These are phyloP conservation scores for Coemansia sp. DNA, from an alignment of 192 early-diverging fungal genomes.

Conservation along the genomic window DNA sequence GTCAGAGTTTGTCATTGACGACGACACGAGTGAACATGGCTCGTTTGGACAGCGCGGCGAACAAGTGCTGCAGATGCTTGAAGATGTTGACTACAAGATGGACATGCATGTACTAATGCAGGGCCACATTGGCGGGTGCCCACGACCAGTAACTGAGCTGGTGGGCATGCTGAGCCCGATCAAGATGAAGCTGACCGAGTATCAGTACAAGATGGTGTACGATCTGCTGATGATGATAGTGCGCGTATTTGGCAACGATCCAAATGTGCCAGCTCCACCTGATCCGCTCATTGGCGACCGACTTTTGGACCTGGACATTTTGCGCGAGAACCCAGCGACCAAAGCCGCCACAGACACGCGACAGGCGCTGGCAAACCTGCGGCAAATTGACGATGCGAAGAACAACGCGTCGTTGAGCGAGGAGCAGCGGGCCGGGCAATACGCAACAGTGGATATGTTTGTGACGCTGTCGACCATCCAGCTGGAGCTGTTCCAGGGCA, in stretches of 20 bases:
- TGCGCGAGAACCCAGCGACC: slow-evolving; percentile 48
- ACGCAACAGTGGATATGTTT: slow-evolving; percentile 56
- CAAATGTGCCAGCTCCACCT: slow-evolving; percentile 15
- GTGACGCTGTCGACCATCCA: slow-evolving; percentile 71
- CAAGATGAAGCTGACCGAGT: slow-evolving; percentile 72
- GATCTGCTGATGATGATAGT: slow-evolving; percentile 51
- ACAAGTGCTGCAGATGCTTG: slow-evolving; percentile 71
- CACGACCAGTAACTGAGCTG: slow-evolving; percentile 64
- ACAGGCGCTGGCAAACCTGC: slow-evolving; percentile 46
- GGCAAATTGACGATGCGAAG: slow-evolving; percentile 19
- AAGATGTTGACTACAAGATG: slow-evolving; percentile 74
- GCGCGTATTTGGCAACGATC: slow-evolving; percentile 40
- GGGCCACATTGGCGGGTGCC: slow-evolving; percentile 56
- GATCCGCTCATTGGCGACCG: slow-evolving; percentile 36
- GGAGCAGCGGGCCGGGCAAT: slow-evolving; percentile 24
- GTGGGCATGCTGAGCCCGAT: slow-evolving; percentile 71
- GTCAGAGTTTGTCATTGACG: slow-evolving; percentile 54
- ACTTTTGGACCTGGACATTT: slow-evolving; percentile 27
- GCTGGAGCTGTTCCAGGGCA: slow-evolving; percentile 75
- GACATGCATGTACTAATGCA: slow-evolving; percentile 65
- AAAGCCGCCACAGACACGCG: slow-evolving; percentile 25
- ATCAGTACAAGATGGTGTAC: slow-evolving; percentile 82
- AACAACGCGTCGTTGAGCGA: not conserved
- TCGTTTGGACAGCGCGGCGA: slow-evolving; percentile 43
- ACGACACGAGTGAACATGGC: slow-evolving; percentile 50